Base-by-base conservation (phyloP, 2,329 filamentous ascomycete species). In the Neofusicoccum umdonicola region DNA sequence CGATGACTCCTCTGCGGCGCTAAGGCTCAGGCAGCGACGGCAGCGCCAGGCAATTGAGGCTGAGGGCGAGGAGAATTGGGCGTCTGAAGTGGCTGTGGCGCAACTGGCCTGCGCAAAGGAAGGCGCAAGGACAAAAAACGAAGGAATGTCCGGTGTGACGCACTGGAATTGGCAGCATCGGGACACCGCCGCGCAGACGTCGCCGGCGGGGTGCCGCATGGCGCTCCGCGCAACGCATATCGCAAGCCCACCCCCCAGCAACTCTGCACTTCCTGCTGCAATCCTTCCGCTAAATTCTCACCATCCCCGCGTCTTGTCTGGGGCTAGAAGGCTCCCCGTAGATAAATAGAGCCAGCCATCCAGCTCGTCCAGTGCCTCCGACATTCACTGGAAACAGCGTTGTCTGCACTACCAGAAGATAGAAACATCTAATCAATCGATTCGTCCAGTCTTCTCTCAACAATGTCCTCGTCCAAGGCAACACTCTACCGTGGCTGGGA, bases 401-500 rank as follows among this genome's bases (percentile, higher is more conserved):
- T 1, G 27, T 1, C 4, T 31, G 27, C 6, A 7, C 27, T 5
- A 7, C 27, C 27, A 31, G 7, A 5, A 31, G 27, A 31, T 5
- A 31, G 27, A 31, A 31, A 31, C 27, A 31, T 5, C 6, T 7
- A 31, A 5, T 31, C 27, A 7, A 31, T 31, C 4, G 1, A 31
- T 31, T 31, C 27, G 6, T 31, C 27, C 27, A 31, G 6, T 31
- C 27, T 7, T 7, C 27, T 31, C 27, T 31, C 27, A 6, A 44
- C 37, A 15, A 39, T 39, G 37, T 39, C 37, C 6, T 15, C 22
- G 3, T 35, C 72, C 7, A 69, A 63, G 34, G 68, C 79, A 27
- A 83, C 76, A 6, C 66, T 88, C 56, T 85, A 79, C 72, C 83
- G 85, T 45, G 85, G 85, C 52, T 83, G 78, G 65, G 74, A 76